Conservation (phyloP, 225 moss, liverwort and hornwort genomes). For the Pseudoscleropodium purum region DNA sequence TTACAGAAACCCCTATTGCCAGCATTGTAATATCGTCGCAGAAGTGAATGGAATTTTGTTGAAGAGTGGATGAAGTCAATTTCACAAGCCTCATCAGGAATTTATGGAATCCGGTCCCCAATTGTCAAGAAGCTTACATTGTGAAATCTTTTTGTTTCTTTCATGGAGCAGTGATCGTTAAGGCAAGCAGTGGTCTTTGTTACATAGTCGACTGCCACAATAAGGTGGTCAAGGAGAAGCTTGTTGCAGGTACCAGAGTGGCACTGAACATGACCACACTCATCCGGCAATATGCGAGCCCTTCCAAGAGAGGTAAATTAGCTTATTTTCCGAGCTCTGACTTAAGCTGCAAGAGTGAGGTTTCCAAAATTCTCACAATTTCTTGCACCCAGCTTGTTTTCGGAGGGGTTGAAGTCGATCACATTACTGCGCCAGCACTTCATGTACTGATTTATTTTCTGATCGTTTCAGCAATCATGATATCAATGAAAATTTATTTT, state of each 20-base stretch:
- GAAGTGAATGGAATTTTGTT: neutral
- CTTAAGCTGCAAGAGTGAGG: neutral
- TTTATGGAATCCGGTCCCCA: neutral
- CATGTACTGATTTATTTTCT: neutral
- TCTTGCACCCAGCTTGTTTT: neutral
- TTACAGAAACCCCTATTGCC: neutral
- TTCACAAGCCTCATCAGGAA: neutral
- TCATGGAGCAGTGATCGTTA: constrained; percentile 52
- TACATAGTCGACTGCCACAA: constrained; percentile 60
- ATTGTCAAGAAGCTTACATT: neutral
- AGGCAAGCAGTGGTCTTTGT: constrained; percentile 63
- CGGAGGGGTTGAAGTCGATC: neutral
- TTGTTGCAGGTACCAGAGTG: constrained; percentile 61
- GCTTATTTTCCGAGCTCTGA: neutral
- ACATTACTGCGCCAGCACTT: neutral
- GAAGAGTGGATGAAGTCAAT: neutral
- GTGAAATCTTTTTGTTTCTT: neutral
- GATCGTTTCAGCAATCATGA: neutral
- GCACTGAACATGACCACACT: constrained; percentile 76
- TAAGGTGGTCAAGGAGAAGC: constrained; percentile 73
- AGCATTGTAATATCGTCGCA: neutral
- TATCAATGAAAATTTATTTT: neutral
- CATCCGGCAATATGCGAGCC: constrained; percentile 62
- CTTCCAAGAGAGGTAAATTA: constrained; percentile 54
- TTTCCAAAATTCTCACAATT: neutral